phyloP scores from a whole-genome alignment of 371 early-diverging fungal species.

The Rhizopus arrhizus region DNA sequence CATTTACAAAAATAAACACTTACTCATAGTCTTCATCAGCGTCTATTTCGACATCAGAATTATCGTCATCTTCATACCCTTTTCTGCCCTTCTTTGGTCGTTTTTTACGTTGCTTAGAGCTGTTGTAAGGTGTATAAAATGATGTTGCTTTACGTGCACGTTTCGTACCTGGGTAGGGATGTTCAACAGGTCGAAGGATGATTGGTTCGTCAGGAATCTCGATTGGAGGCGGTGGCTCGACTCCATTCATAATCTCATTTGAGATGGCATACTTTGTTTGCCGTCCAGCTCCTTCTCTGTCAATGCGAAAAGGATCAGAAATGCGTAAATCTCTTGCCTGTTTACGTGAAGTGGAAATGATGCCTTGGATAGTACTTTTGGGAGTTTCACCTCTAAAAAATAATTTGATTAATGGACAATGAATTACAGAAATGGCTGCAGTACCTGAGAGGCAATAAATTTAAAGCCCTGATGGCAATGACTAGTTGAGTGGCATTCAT shows the following conservation, averaged over 20 bases:
- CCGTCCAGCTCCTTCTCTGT: conserved; percentile 41
- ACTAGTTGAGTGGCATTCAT: conserved; percentile 55
- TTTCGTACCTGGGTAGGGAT: conserved; percentile 24
- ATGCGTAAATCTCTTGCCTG: conserved; percentile 39
- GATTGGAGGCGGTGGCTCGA: conserved; percentile 25
- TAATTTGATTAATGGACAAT: not conserved
- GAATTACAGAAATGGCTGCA: not conserved
- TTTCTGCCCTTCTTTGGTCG: conserved; percentile 9
- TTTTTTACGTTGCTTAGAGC: conserved; percentile 1
- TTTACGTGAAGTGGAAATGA: conserved; percentile 52
- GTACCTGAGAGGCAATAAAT: conserved; percentile 49
- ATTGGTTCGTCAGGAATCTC: conserved; percentile 51
- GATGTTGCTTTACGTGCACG: conserved; percentile 39
- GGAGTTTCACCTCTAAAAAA: conserved; percentile 52
- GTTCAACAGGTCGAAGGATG: conserved; percentile 39
- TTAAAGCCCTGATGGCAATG: conserved; percentile 42
- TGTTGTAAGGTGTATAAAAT: conserved; percentile 26
- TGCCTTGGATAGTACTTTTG: conserved; percentile 56
- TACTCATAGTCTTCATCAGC: conserved; percentile 42
- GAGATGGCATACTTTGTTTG: conserved; percentile 53
- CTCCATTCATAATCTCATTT: conserved; percentile 42
- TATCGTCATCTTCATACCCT: conserved; percentile 12
- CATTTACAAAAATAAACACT: conserved; percentile 4
- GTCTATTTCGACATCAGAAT: conserved; percentile 21
- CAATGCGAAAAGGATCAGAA: conserved; percentile 50